Evolutionary conservation across 768 basidiomycete species (phyloP), one percentile per base, ranked within the genome.

Genomic region (Pholiota conissans): DNA sequence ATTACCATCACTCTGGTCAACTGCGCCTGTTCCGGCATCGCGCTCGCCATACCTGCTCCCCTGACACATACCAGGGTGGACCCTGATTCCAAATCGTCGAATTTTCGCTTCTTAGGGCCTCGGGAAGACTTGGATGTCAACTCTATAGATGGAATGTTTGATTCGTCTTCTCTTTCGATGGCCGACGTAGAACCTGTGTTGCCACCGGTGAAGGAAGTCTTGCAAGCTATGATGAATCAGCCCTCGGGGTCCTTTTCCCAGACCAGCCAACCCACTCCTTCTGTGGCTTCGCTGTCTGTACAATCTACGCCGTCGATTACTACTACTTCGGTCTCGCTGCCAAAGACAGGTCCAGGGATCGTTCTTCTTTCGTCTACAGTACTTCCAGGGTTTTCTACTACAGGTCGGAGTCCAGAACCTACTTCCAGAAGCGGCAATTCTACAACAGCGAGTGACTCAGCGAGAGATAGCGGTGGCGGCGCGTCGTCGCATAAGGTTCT

Each of bases 101-200:
- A 52, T 24, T 34, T 45, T 18, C 20, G n/a, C n/a, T 9, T 28
- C 1, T 8, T 30, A 28, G 20, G 29, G 8, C 26, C 35, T 14
- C 47, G 56, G 46, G 61, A 48, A 27, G 54, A 52, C 16, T 30
- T 56, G 1, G 46, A 50, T 24, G 46, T 62, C 39, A 35, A 55
- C 27, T 63, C 66, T 9, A 37, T 45, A 42, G 61, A 63, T 48
- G 59, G 60, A n/a, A 49, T 61, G 30, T 60, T 59, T 22, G 64
- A 62, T 50, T 55, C 45, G 24, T 40, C 55, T 2, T n/a, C 28
- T 16, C 34, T 30, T 18, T 32, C 22, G 24, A 46, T 51, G 14
- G n/a, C 45, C 7, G 42, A 52, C 22, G 57, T 42, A 14, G 39
- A 52, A 24, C 40, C 61, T 1, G 35, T 39, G 9, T 22, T 60